Evolutionary conservation across 1,284 basidiomycete genomes (phyloP), one percentile per base, ranked within the genome.

Genomic region (Cutaneotrichosporon cutaneum): DNA sequence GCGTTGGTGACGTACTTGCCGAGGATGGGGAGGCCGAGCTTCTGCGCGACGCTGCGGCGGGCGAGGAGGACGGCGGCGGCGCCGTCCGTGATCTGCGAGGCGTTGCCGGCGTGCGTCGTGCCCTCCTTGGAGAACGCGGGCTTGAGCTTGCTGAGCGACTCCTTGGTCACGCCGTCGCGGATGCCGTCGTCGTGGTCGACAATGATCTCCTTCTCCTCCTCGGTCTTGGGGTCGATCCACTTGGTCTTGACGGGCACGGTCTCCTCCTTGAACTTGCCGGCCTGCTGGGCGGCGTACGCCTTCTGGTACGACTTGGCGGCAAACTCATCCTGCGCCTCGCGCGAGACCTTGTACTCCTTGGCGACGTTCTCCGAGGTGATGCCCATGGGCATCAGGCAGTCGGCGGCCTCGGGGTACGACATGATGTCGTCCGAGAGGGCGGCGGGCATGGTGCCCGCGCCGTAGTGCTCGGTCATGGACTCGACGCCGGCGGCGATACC

Each of bases 281-380:
- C 88, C 81, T 93, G 83, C 79, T 92, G 90, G 0, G 95, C 94
- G 22, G 85, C 86, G 18, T 88, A 87, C 21, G 95, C 95, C 77
- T 91, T 92, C 72, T 87, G 87, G 66, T 77, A 94, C 11, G 91
- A 94, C 63, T 86, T 81, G 48, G 92, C 90, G 4, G 93, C 90
- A 72, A 88, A 89, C 48, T 84, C 84, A 76, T 97, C 94, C 85
- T 94, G 93, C 65, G 88, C 86, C 61, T 90, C 86, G 54, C 94
- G 85, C 24, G 88, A 84, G 69, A 97, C 84, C 69, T 86, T 83
- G 80, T 90, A 96, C 60, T 95, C 87, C 58, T 82, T 82, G 14
- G 89, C 90, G 66, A 98, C 94, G 54, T 98, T 98, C 83, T 98
- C 95, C 26, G 92, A 96, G 55, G 94, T 95, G 81, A 93, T 89